Evolutionary conservation across 805 yeast genomes (phyloP).

Genomic region (Candida alai): DNA sequence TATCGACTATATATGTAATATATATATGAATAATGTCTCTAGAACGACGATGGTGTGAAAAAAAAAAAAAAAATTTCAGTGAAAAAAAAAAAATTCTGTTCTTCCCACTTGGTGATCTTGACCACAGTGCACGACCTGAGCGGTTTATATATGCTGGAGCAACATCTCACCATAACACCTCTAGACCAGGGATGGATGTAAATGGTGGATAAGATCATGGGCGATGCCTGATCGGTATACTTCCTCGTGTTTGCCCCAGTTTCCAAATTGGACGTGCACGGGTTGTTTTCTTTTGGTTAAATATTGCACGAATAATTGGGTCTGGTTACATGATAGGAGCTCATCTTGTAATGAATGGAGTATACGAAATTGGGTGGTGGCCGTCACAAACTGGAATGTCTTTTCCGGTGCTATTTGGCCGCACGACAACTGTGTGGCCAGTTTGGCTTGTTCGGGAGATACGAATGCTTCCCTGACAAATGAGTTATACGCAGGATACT

Average conservation of each 20-base stretch:
- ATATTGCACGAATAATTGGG: conserved; percentile 34
- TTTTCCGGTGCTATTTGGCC: not conserved
- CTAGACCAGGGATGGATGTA: not conserved
- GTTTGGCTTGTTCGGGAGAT: conserved; percentile 13
- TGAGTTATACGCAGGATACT: conserved; percentile 54
- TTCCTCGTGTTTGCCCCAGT: conserved; percentile 63
- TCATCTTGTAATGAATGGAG: conserved; percentile 69
- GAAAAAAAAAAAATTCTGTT: no score
- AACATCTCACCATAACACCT: not conserved
- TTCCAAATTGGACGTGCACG: conserved; percentile 17
- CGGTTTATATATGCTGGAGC: no score
- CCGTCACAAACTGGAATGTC: conserved; percentile 1
- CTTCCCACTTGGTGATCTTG: no score
- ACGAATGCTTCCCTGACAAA: conserved; percentile 61
- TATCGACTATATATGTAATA: no score
- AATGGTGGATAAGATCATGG: not conserved
- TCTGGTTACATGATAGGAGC: conserved; percentile 51
- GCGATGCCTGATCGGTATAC: conserved; percentile 40
- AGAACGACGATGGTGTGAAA: no score
- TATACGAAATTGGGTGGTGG: conserved; percentile 27
- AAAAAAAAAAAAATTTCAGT: no score
- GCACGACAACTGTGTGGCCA: conserved; percentile 25
- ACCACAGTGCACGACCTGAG: no score
- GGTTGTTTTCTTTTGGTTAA: conserved; percentile 19
- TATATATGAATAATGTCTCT: no score